Base-by-base conservation (phyloP, 805 yeast species). In the Candida insectorum region DNA sequence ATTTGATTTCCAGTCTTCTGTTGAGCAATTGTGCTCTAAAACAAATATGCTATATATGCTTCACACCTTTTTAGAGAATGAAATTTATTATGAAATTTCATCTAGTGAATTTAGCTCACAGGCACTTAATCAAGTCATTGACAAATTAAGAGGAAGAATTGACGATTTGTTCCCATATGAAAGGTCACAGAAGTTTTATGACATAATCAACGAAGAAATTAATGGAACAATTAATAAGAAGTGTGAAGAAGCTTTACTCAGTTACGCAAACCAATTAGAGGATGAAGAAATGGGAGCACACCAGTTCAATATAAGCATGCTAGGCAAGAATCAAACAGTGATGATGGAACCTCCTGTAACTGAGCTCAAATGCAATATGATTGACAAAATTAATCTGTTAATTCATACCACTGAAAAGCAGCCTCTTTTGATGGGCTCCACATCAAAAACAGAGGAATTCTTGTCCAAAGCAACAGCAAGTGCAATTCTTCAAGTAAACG, bases 401-500 rank as follows among this genome's bases (percentile, higher is more conserved):
- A 14, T 39, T 2, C 11, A 16, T 22, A 20, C 32, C 3, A 30
- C 22, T 2, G 39, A 37, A 21, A 3, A 13, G 4, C 43, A 39
- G 15, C 10, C n/a, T 4, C 26, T 42, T n/a, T 22, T 34, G 6
- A 28, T 24, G 28, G 21, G 18, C 17, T n/a, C n/a, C n/a, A n/a
- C n/a, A n/a, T n/a, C n/a, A n/a, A n/a, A n/a, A n/a, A n/a, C n/a
- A n/a, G n/a, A n/a, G n/a, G n/a, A n/a, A n/a, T n/a, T 4, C 5
- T 12, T 35, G 5, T 9, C 26, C 11, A 13, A 11, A 1, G 10
- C 24, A 12, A 24, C 44, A 14, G 22, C 31, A 12, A 23, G 16
- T 5, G 28, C 28, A 3, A 24, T 41, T 12, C 10, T 17, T 1
- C 36, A 41, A 4, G 48, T 77, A 5, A 74, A 72, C n/a, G 15